Evolutionary conservation across 805 yeast genomes (phyloP).

Genomic region (Suhomyces canberraensis): DNA sequence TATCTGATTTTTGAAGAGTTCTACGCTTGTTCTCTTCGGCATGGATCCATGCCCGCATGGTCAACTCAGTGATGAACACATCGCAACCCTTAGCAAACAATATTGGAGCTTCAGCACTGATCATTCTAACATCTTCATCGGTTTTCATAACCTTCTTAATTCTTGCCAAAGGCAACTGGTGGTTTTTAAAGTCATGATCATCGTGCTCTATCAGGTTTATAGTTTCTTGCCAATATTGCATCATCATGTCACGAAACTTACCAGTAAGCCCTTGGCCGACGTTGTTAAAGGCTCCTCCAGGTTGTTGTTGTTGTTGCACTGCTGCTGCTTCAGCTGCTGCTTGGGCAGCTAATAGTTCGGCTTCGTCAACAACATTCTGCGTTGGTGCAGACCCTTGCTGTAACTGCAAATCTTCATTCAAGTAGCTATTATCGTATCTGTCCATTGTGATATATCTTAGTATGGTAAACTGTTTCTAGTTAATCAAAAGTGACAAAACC

Average conservation of each 20-base stretch:
- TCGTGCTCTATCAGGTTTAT: constrained; percentile 85
- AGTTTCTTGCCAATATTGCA: constrained; percentile 97
- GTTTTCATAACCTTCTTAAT: constrained; percentile 98
- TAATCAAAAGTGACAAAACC: too few species aligned
- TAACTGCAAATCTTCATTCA: constrained; percentile 21
- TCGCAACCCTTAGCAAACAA: constrained; percentile 98
- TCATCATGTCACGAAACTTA: constrained; percentile 77
- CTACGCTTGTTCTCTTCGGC: constrained; percentile 95
- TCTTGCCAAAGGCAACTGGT: constrained; percentile 92
- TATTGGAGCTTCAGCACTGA: constrained; percentile 97
- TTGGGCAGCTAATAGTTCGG: constrained; percentile 41
- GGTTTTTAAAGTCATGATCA: constrained; percentile 89
- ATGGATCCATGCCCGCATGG: constrained; percentile 99
- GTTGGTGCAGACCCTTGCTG: constrained; percentile 4
- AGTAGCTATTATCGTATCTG: constrained; percentile 26
- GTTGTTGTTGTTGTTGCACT: constrained; percentile 42
- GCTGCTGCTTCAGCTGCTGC: constrained; percentile 49
- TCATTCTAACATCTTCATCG: constrained; percentile 96
- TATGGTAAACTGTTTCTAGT: too few species aligned
- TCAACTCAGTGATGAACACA: constrained; percentile 90
- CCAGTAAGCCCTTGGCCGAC: constrained; percentile 92
- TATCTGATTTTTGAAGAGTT: constrained; percentile 89
- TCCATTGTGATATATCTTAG: too few species aligned
- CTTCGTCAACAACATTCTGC: constrained; percentile 17
- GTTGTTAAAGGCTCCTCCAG: constrained; percentile 72